phyloP scores from a whole-genome alignment of 495 filamentous ascomycete species.

The Oidiodendron maius region DNA sequence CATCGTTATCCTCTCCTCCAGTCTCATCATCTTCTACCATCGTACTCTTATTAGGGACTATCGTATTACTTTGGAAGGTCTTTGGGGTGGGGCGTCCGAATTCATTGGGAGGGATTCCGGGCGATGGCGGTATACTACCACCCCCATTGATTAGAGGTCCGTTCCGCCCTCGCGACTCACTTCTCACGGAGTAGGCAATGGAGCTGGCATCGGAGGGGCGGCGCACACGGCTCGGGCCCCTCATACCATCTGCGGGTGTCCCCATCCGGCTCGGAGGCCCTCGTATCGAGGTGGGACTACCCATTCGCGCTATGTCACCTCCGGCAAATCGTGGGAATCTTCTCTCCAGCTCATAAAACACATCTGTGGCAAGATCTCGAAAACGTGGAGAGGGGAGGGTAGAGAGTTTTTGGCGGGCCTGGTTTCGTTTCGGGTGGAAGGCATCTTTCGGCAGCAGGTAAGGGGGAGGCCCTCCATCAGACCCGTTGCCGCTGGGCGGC shows the following conservation, averaged over 20 bases:
- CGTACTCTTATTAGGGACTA: conserved; percentile 95
- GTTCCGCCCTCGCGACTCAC: conserved; percentile 21
- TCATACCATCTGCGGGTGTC: conserved; percentile 46
- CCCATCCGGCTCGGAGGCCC: conserved; percentile 43
- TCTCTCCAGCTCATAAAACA: conserved; percentile 89
- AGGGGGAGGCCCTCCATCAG: conserved; percentile 48
- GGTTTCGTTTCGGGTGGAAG: conserved; percentile 96
- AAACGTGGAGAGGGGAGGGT: conserved; percentile 81
- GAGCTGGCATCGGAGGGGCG: conserved; percentile 51
- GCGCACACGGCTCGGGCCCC: conserved; percentile 27
- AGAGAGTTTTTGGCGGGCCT: conserved; percentile 88
- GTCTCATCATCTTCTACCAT: conserved; percentile 95
- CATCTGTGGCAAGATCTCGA: conserved; percentile 87
- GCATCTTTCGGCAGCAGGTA: conserved; percentile 75
- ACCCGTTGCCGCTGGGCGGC: conserved; percentile 42
- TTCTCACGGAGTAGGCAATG: conserved; percentile 27
- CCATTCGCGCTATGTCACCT: conserved; percentile 58
- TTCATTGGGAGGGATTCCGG: conserved; percentile 28
- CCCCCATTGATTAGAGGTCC: background rate
- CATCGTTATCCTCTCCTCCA: conserved; percentile 52
- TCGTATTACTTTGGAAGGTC: conserved; percentile 91
- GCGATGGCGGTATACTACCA: conserved; percentile 16
- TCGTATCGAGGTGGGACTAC: conserved; percentile 60
- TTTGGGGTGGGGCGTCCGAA: conserved; percentile 70
- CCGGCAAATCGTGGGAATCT: conserved; percentile 77